Evolutionary conservation across 352 stramenopile genomes (phyloP), one percentile per base, ranked within the genome.

Genomic region (Globisporangium polare): DNA sequence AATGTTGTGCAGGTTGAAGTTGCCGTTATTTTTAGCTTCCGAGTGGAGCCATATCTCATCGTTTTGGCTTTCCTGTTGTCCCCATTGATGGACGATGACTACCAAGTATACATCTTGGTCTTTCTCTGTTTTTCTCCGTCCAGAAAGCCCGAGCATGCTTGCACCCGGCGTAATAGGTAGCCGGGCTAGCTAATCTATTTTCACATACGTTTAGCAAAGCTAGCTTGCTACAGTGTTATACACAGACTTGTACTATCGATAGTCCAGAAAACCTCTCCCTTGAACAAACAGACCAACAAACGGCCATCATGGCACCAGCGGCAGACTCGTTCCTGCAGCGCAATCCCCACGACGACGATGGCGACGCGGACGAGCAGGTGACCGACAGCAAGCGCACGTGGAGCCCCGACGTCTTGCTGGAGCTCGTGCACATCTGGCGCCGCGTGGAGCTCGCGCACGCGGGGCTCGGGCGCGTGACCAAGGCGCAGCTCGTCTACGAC

Each of bases 371-470:
- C 42, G 74, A 83, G 46, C 50, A 50, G 20, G 54, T 80, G 47
- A 72, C 62, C 2, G 79, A 89, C 43, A 73, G 27, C 43, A 68
- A 70, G 12, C 77, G 79, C 67, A 87, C 81, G 56, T 89, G 80
- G 80, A 78, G 67, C 45, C 29, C 73, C 0, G 72, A 74, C 27
- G 72, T 88, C 53, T 68, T 83, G 58, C 72, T 88, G 60, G 63
- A 75, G 65, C 74, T 89, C 17, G 77, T 78, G 52, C 67, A 74
- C 43, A 84, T 81, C 58, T 89, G 78, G 75, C 68, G 73, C 24
- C 68, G 72, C 53, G 72, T 77, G 39, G 72, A 74, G 54, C 65
- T 73, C 39, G 63, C 55, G 22, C 58, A 83, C 50, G 69, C 75
- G 15, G 56, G 70, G n/a, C 62, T 68, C 26, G 72, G 69, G 2